A percentile compares a stretch with the other conserved stretches of the same genome.
Conservation (phyloP, 345 rosid genomes). For the Brassica cretica region DNA sequence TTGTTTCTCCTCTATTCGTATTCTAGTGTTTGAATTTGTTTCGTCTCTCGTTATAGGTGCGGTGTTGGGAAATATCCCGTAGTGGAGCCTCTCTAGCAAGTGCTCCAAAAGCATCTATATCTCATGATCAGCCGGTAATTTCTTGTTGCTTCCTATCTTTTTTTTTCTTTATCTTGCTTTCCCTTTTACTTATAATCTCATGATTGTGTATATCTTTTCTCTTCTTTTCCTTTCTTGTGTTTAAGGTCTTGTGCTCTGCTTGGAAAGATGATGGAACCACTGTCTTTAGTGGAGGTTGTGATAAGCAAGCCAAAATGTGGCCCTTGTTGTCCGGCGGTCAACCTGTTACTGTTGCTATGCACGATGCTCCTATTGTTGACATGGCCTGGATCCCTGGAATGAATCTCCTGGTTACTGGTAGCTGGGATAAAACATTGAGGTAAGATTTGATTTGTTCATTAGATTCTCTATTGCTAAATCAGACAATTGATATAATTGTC, state of each 20-base stretch:
- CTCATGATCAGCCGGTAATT: constrained; percentile 93
- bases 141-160: constrained; percentile 4
- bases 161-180: constrained; percentile 1
- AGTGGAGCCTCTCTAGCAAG: constrained; percentile 55
- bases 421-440: constrained; percentile 97
- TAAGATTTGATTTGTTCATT: constrained; percentile 27
- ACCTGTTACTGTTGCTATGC: constrained; percentile 87
- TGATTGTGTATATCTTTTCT: background rate
- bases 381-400: constrained; percentile 94
- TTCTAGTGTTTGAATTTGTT: constrained; percentile 14
- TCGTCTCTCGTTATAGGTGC: constrained; percentile 54
- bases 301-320: constrained; percentile 99
- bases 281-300: constrained; percentile 92
- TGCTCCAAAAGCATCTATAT: constrained; percentile 78
- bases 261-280: constrained; percentile 99
- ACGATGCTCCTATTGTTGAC: constrained; percentile 80
- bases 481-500: background rate
- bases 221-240: background rate
- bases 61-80: constrained; percentile 88
- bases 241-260: constrained; percentile 80
- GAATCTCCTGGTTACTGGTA: constrained; percentile 81
- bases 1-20: background rate
- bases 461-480: background rate
- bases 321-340: constrained; percentile 83
- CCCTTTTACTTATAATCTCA: background rate